Evolutionary conservation across 2,329 filamentous ascomycete genomes (phyloP), one percentile per base, ranked within the genome.

Genomic region (Akanthomyces muscarius): DNA sequence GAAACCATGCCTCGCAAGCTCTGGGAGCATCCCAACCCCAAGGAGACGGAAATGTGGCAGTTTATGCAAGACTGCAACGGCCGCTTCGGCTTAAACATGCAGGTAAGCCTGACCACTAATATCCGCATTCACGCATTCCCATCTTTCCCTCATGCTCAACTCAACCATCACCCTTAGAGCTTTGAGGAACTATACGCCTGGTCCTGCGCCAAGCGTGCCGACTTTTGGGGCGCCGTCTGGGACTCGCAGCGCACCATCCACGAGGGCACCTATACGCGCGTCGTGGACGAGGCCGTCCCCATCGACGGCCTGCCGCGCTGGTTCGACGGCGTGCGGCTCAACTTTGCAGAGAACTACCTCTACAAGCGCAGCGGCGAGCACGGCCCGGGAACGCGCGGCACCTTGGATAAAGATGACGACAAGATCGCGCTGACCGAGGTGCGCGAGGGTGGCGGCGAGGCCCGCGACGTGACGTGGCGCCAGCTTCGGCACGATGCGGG

Each of bases 311-410:
- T 94, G 5, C 91, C 91, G 0, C 76, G 80, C 47, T 96, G 91
- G 91, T 96, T 95, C 73, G 77, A 85, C 1, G 91, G 91, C 36
- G 81, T 92, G 1, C 76, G 79, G 5, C 74, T 95, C 68, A 96
- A 92, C 70, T 94, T 88, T 71, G 88, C 90, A 5, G 91, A 96
- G 76, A 96, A 95, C 71, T 75, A 92, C 30, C 84, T 96, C 30
- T 93, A 85, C 77, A 82, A 82, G 1, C 77, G 78, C 16, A 72
- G 73, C 3, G 71, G 75, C 2, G 69, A 75, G 0, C 72, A 76
- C n/a, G 70, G 80, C 11, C 73, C 77, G 0, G 80, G 77, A 2
- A 70, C 78, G 28, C 77, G 80, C 5, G 80, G 80, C 8, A 89
- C 78, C 0, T 67, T 72, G 4, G 78, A 85, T 65, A 95, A 95